A percentile compares a stretch with the other conserved stretches of the same genome.
These are phyloP conservation scores for Cordyceps cateniannulata DNA, from an alignment of 2,329 filamentous ascomycete genomes.

Conservation along the genomic window DNA sequence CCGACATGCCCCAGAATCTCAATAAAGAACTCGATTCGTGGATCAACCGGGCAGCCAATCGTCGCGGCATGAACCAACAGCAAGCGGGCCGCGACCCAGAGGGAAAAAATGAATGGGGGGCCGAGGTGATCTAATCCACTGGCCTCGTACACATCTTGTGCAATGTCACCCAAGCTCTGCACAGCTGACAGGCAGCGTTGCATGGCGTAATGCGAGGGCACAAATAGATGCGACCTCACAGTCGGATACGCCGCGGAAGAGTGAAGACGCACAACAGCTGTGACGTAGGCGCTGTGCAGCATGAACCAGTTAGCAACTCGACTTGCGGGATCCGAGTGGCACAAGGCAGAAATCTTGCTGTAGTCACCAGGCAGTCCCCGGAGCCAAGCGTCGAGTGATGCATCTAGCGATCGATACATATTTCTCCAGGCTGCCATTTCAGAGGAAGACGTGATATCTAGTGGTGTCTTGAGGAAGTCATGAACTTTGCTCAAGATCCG, in stretches of 20 bases:
- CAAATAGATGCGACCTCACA: slow-evolving; percentile 33
- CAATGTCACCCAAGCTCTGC: slow-evolving; percentile 37
- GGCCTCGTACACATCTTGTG: slow-evolving; percentile 36
- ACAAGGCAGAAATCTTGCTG: slow-evolving; percentile 37
- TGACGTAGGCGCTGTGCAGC: slow-evolving; percentile 39
- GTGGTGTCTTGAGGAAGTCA: slow-evolving; percentile 33
- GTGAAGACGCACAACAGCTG: slow-evolving; percentile 36
- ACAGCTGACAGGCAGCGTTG: slow-evolving; percentile 38
- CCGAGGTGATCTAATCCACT: slow-evolving; percentile 36
- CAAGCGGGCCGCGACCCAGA: slow-evolving; percentile 37
- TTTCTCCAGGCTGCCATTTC: slow-evolving; percentile 36
- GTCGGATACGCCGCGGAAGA: slow-evolving; percentile 37
- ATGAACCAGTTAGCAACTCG: slow-evolving; percentile 42
- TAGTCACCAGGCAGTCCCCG: slow-evolving; percentile 38
- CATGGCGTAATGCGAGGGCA: slow-evolving; percentile 38
- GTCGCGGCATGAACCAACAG: slow-evolving; percentile 36
- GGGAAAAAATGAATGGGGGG: slow-evolving; percentile 37
- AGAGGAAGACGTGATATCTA: slow-evolving; percentile 31
- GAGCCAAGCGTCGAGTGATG: slow-evolving; percentile 34
- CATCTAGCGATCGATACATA: slow-evolving; percentile 33
- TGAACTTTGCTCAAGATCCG: slow-evolving; percentile 37
- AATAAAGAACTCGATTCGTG: slow-evolving; percentile 37
- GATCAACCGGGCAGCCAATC: slow-evolving; percentile 29
- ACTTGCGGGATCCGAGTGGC: slow-evolving; percentile 38
- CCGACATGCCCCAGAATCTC: slow-evolving; percentile 35